Evolutionary conservation across 2,329 filamentous ascomycete genomes (phyloP), one percentile per base, ranked within the genome.

Genomic region (Pseudogymnoascus sp.): DNA sequence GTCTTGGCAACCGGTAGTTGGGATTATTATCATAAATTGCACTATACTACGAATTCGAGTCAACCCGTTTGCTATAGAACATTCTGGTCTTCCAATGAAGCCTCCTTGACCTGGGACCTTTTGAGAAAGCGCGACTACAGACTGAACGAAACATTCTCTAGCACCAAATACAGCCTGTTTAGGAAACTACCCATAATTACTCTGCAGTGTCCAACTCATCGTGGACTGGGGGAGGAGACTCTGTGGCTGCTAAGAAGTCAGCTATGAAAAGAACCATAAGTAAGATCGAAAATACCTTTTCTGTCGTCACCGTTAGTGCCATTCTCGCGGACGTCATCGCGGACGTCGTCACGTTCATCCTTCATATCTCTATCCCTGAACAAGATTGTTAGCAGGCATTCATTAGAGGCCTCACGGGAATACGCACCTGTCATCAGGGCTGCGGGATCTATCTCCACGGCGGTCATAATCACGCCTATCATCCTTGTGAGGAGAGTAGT

Each of bases 181-280:
- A 55, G 1, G 29, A 55, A 55, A 55, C 48, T 29, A 55, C 48
- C 15, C 2, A 5, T 33, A 55, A 55, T 70, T 79, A 87, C 78
- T 97, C 94, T 71, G 92, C 93, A 72, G 94, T 92, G 75, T 99
- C 94, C 73, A 97, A 84, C 73, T 99, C 94, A 75, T 99, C 94
- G 72, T 96, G 91, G 69, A 86, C 87, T 66, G 90, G 87, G 66
- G 90, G 85, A 68, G 90, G 88, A 70, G 89, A 90, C 68, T 95
- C 91, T 70, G 88, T 78, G 73, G 83, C 80, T 80, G 64, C 36
- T 55, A 33, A 55, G 18, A 33, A 35, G 48, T 55, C 12, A 55
- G 48, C 48, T 18, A 55, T 33, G 48, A 8, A 33, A 33, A 18
- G 29, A 35, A 3, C 29, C 12, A 48, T 60, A 61, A 58, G 59